Evolutionary conservation across 2,329 filamentous ascomycete species (phyloP).

Genomic region (Monilinia fructigena): DNA sequence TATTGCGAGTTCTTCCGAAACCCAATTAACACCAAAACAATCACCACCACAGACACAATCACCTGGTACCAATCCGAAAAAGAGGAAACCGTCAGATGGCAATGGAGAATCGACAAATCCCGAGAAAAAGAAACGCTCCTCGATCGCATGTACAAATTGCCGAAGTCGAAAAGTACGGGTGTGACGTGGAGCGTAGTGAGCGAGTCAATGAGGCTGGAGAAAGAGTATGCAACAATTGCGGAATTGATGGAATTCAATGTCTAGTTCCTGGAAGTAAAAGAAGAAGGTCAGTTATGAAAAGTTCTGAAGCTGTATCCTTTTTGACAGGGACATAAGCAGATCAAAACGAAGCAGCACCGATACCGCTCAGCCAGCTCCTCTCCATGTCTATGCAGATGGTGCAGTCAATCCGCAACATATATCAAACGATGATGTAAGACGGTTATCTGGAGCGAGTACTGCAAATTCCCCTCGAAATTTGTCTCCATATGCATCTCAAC

Average conservation of each 20-base stretch:
- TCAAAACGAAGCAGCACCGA: conserved; percentile 3
- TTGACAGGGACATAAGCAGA: conserved; percentile 1
- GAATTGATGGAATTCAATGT: conserved; percentile 49
- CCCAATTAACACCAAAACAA: background rate
- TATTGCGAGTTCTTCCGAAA: background rate
- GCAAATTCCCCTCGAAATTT: background rate
- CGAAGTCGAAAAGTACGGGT: conserved; percentile 87
- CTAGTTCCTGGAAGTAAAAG: conserved; percentile 62
- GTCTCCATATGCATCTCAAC: conserved; percentile 13
- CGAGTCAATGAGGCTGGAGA: conserved; percentile 36
- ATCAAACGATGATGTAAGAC: conserved; percentile 28
- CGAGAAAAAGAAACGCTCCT: conserved; percentile 84
- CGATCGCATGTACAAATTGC: conserved; percentile 86
- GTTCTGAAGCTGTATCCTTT: background rate
- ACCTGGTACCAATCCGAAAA: conserved; percentile 27
- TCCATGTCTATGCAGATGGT: background rate
- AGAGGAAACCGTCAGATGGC: conserved; percentile 31
- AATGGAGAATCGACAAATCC: conserved; percentile 35
- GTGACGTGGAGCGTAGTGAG: conserved; percentile 80
- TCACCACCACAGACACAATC: background rate
- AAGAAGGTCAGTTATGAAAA: conserved; percentile 51
- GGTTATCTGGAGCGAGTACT: background rate
- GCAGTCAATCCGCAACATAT: conserved; percentile 35
- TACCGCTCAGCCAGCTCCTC: background rate
- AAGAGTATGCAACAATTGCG: conserved; percentile 39